Base-by-base conservation (phyloP, 805 yeast genomes). In the Wickerhamiella occidentalis region DNA sequence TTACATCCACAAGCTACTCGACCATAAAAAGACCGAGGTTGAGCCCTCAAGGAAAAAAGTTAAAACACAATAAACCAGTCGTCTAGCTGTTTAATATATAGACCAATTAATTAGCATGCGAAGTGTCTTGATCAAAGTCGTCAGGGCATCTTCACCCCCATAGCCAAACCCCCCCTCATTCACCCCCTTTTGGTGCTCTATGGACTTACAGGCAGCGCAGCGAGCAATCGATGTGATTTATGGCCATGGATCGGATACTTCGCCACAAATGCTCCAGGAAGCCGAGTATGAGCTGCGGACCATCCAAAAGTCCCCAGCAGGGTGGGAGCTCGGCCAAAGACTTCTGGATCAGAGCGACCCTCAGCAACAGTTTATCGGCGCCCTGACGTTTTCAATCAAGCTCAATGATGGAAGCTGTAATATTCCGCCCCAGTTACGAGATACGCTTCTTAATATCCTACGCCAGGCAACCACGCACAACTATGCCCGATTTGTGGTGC, bases 311-410 rank as follows among this genome's bases (percentile, higher is more conserved):
- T 74, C 80, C 0, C 62, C 66, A 0, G 58, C 71, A 45, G 90
- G 85, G 1, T 71, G 78, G 66, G 54, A 55, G 2, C 58, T 85
- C 21, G 94, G 88, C 0, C 69, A 73, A 30, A 55, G 64, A 36
- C 67, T 85, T 18, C 65, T 85, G 6, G 52, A 52, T 43, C 53
- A 63, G 2, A 37, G 54, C 15, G 58, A 61, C 22, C 57, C 68
- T 3, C 58, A 64, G 40, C 61, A 64, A 33, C 77, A 78, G 58
- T 85, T 81, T 61, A 80, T 85, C 58, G 95, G 94, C 0, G 94
- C 94, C 0, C 70, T 83, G 51, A 85, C 95, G 0, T 78, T 77
- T 51, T 74, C 85, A 0, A 92, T 85, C 17, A 50, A 56, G 28
- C 47, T 58, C 12, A 52, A 55, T 44, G 51, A 50, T 9, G 51